A percentile compares a stretch with the other conserved stretches of the same genome.
Conservation (phyloP, 352 stramenopile genomes). For the Pythium oligandrum region DNA sequence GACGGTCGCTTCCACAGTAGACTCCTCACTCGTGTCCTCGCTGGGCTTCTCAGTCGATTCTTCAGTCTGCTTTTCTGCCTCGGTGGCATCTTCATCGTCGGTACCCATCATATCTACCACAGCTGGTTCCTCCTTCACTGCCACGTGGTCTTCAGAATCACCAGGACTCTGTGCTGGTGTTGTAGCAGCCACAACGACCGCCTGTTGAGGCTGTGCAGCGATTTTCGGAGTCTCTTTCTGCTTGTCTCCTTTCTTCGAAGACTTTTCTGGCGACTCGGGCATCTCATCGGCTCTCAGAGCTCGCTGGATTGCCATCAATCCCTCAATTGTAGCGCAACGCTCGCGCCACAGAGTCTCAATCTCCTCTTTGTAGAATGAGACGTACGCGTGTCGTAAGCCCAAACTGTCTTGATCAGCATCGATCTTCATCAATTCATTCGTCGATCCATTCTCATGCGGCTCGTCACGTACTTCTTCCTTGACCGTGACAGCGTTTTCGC, state of each 20-base stretch:
- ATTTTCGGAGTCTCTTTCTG: not conserved
- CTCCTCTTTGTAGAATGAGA: conserved; percentile 76
- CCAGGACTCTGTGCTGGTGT: too few species aligned
- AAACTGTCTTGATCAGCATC: conserved; percentile 35
- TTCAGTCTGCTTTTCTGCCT: not conserved
- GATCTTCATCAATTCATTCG: conserved; percentile 4
- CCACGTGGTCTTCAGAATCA: not conserved
- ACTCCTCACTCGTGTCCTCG: not conserved
- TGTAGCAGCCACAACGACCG: too few species aligned
- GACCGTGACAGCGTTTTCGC: conserved; percentile 12
- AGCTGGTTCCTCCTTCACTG: not conserved
- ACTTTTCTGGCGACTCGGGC: not conserved
- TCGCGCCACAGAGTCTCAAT: conserved; percentile 83
- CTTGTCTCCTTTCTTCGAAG: not conserved
- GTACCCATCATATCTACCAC: not conserved
- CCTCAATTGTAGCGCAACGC: conserved; percentile 65
- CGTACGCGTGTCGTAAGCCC: conserved; percentile 57
- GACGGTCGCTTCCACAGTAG: not conserved
- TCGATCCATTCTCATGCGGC: not conserved
- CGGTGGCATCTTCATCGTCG: not conserved
- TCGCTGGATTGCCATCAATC: conserved; percentile 67
- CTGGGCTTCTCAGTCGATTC: not conserved
- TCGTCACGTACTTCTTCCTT: conserved; percentile 3
- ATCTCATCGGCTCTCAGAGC: conserved; percentile 24
- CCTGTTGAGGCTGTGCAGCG: not conserved